These are phyloP conservation scores for Cercospora sojina DNA, from an alignment of 2,329 filamentous ascomycete species.

Conservation along the genomic window DNA sequence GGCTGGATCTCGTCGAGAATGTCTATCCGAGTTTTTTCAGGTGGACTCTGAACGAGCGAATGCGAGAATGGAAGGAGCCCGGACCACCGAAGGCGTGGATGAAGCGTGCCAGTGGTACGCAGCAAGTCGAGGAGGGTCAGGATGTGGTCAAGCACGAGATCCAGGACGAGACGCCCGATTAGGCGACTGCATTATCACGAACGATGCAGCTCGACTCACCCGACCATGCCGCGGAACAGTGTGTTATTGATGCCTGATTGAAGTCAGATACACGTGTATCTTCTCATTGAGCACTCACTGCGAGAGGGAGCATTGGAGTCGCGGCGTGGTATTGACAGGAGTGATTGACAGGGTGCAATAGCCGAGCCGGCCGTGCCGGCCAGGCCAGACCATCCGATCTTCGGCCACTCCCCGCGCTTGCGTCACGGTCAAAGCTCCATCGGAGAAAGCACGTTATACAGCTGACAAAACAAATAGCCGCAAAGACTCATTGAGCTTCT, in stretches of 20 bases:
- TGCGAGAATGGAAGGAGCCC: constrained; percentile 29
- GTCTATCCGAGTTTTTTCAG: constrained; percentile 47
- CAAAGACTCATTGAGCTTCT: background rate
- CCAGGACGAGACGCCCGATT: constrained; percentile 1
- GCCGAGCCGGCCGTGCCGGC: constrained; percentile 1
- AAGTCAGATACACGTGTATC: background rate
- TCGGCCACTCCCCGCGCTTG: constrained; percentile 6
- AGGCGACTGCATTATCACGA: background rate
- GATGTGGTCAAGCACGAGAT: constrained; percentile 6
- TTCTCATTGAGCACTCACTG: background rate
- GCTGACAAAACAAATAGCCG: constrained; percentile 3
- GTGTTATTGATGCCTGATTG: background rate
- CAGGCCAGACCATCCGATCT: constrained; percentile 1
- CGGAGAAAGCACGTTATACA: constrained; percentile 1
- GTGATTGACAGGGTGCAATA: constrained; percentile 4
- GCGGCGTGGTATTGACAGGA: background rate
- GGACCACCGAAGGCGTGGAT: constrained; percentile 34
- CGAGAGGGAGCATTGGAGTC: background rate
- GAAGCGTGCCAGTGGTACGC: constrained; percentile 23
- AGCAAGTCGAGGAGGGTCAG: constrained; percentile 5
- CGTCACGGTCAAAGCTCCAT: background rate
- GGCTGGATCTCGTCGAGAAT: constrained; percentile 42
- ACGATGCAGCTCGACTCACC: background rate
- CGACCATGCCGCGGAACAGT: background rate
- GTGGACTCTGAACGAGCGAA: constrained; percentile 48